Evolutionary conservation across 495 filamentous ascomycete species (phyloP).

Genomic region (Antarctomyces pellizariae): DNA sequence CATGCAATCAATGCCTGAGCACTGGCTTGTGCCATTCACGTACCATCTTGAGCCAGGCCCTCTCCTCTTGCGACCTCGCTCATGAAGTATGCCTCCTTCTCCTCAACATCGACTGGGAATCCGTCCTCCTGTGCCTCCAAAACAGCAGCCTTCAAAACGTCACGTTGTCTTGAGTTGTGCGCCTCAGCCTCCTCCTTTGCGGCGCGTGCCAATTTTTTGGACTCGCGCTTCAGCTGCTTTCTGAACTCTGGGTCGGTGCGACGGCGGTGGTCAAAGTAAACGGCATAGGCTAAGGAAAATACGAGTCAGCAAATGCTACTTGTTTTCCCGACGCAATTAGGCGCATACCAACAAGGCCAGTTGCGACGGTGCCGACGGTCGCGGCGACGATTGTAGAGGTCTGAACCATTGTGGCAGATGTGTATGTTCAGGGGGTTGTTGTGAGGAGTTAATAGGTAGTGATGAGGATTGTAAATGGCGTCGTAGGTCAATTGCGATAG

Average conservation of each 20-base stretch:
- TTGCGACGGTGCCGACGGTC: conserved; percentile 46
- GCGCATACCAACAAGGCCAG: conserved; percentile 49
- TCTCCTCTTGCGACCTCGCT: conserved; percentile 77
- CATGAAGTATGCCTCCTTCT: conserved; percentile 77
- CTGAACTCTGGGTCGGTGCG: conserved; percentile 73
- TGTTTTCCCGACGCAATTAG: no score
- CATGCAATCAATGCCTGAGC: no score
- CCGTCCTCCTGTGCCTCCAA: conserved; percentile 67
- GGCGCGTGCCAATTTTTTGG: conserved; percentile 45
- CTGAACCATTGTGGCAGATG: conserved; percentile 28
- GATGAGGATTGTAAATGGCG: conserved; percentile 9
- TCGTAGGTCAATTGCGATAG: no score
- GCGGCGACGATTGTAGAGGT: conserved; percentile 52
- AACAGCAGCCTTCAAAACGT: conserved; percentile 45
- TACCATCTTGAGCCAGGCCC: conserved; percentile 46
- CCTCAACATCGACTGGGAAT: conserved; percentile 73
- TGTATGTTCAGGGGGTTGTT: conserved; percentile 4
- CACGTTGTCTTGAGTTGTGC: conserved; percentile 40
- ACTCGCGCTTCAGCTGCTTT: conserved; percentile 60
- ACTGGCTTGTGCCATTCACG: no score
- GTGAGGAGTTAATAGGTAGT: background rate
- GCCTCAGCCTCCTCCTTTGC: conserved; percentile 59
- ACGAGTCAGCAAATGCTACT: no score
- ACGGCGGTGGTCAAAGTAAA: conserved; percentile 89
- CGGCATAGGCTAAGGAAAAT: conserved; percentile 40